Evolutionary conservation across 1,139 yeast genomes (phyloP), one percentile per base, ranked within the genome.

Genomic region (Pneumocystis murina): DNA sequence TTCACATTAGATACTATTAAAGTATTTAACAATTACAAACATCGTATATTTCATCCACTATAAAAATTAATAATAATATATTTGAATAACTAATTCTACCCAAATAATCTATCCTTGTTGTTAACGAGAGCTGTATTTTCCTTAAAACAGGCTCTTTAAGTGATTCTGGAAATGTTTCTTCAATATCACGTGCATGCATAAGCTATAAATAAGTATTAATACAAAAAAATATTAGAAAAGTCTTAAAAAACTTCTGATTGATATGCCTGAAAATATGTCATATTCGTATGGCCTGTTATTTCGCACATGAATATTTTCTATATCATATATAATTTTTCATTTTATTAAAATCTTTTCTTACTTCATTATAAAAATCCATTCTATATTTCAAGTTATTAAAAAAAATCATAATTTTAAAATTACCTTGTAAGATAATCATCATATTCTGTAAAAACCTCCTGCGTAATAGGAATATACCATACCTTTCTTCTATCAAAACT

Each of bases 231-330:
- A 33, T 28, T 28, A 28, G 30, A 33, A 12, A 14, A 48, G n/a
- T 39, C 16, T 58, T 39, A 59, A 54, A 69, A 62, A 55, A 70
- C 70, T 75, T 92, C 98, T 68, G 88, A 84, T 66, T 84, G 83
- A 61, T 82, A 78, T 0, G 98, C 98, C 71, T 92, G 95, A 72
- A 90, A 90, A 73, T 83, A 92, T 0, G 96, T 88, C 65, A 91
- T 79, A 70, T 95, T 86, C 24, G 96, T 86, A 71, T 90, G 89
- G 35, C 98, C 98, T 0, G 97, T 89, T 64, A 92, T 86, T 76
- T 92, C 98, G 76, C 97, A 92, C 6, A 90, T 95, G 75, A 92
- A 92, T 2, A 43, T 33, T 38, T 48, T 59, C 72, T 88, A 68
- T 84, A 83, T 66, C 84, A 81, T 62, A 62, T 59, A 55, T 28